Evolutionary conservation across 352 stramenopile genomes (phyloP).

Genomic region (Globisporangium spinosum): DNA sequence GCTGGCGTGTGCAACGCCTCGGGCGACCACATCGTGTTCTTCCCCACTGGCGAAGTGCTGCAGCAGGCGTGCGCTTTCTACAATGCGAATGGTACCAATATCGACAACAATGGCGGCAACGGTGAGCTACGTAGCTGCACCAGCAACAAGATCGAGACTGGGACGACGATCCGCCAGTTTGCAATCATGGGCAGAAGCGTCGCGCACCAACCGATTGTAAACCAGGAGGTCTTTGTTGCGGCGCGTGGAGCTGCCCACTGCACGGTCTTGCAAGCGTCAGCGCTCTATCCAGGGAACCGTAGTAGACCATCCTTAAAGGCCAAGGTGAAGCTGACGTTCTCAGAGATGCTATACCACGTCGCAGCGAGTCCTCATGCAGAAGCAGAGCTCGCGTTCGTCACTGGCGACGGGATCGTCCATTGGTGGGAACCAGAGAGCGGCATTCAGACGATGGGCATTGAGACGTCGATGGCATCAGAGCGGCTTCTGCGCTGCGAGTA

Average conservation of each 20-base stretch:
- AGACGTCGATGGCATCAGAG: conserved; percentile 24
- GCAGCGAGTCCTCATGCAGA: conserved; percentile 61
- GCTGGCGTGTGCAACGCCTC: conserved; percentile 29
- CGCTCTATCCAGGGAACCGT: not conserved
- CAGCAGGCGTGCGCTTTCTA: conserved; percentile 62
- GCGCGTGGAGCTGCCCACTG: conserved; percentile 44
- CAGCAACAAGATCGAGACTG: conserved; percentile 53
- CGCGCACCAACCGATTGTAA: conserved; percentile 32
- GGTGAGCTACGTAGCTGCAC: conserved; percentile 11
- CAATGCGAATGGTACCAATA: conserved; percentile 12
- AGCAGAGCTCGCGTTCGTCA: conserved; percentile 53
- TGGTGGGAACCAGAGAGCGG: conserved; percentile 48
- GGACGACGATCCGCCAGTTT: conserved; percentile 55
- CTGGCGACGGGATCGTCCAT: conserved; percentile 39
- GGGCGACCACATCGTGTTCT: conserved; percentile 56
- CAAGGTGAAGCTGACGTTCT: conserved; percentile 51
- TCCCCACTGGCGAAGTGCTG: conserved; percentile 57
- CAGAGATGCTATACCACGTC: conserved; percentile 55
- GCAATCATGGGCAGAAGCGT: conserved; percentile 45
- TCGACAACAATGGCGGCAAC: not conserved
- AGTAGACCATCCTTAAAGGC: conserved; percentile 18
- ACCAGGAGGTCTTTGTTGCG: conserved; percentile 31
- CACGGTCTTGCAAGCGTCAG: conserved; percentile 28
- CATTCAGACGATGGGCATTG: conserved; percentile 30
- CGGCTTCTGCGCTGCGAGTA: conserved; percentile 67